Base-by-base conservation (phyloP, 2,329 filamentous ascomycete species). In the Cordyceps militaris region DNA sequence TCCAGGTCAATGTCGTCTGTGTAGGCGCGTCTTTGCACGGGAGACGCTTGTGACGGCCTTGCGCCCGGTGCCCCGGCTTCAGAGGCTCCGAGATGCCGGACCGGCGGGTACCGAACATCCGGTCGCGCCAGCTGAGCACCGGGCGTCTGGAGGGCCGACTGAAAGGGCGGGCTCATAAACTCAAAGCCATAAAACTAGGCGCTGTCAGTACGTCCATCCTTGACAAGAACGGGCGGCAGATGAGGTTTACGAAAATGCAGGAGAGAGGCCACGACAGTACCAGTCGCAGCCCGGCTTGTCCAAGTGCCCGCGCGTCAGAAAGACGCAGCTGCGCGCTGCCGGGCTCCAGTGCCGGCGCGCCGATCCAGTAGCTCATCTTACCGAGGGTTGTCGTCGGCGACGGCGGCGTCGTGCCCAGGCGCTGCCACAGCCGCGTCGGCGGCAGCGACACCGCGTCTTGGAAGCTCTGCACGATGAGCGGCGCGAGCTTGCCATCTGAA, bases 341-440 rank as follows among this genome's bases (percentile, higher is more conserved):
- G 5, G 38, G 40, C 38, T 16, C 11, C n/a, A 55, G 26, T 5
- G 46, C 13, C 4, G 51, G 51, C 51, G 51, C 40, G 7, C 23
- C 42, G 28, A 55, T 44, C 51, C 51, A 44, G 51, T 55, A 46
- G 32, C n/a, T 55, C 42, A 55, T 23, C 21, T 36, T 55, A 6
- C 51, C 51, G 10, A 55, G 30, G 19, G 40, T 36, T 8, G 51
- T 55, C 10, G 40, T 19, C 21, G 51, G 51, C 26, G 51, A 55
- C 16, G 23, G 14, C 1, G 51, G 51, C 24, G 2, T 16, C 13
- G 40, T 14, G 28, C 24, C 28, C 9, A 46, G n/a, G 8, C 51
- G 51, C 51, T 34, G 32, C 51, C 51, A 55, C 5, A 24, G 51
- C 16, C 8, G 26, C 9, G 51, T 46, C 13, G 38, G 40, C 10